phyloP scores from a whole-genome alignment of 441 rosid genomes.

The Croton laevigatus region DNA sequence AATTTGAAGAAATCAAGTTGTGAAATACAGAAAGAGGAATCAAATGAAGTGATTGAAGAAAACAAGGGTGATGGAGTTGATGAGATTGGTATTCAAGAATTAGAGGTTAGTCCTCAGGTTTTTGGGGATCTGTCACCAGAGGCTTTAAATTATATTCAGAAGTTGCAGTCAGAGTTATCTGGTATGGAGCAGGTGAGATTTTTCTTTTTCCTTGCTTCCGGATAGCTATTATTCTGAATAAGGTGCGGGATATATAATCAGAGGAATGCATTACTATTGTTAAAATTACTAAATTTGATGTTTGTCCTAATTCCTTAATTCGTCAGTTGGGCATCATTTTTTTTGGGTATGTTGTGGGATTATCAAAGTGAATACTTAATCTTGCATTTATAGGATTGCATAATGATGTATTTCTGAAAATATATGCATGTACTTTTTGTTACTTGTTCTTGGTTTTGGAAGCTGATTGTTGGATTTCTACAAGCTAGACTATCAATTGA shows the following conservation, averaged over 20 bases:
- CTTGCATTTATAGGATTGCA: neutral
- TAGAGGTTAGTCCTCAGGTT: slow-evolving; percentile 52
- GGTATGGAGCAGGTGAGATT: slow-evolving; percentile 48
- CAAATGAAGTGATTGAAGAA: slow-evolving; percentile 23
- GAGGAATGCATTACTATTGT: neutral
- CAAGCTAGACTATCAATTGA: neutral
- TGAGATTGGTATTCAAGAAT: slow-evolving; percentile 31
- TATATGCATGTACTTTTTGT: neutral
- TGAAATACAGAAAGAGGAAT: slow-evolving; percentile 25
- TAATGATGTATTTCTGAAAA: neutral
- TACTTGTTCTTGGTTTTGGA: slow-evolving; percentile 8
- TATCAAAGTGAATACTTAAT: neutral
- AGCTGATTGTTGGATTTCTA: neutral
- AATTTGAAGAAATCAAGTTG: slow-evolving; percentile 23
- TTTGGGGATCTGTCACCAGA: slow-evolving; percentile 63
- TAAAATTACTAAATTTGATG: neutral
- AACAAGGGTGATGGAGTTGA: slow-evolving; percentile 25
- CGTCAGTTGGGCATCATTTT: neutral
- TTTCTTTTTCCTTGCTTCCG: neutral
- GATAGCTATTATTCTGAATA: neutral
- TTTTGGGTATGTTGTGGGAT: neutral
- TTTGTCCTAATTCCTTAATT: neutral
- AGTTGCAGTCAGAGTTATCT: slow-evolving; percentile 59
- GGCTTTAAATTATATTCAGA: slow-evolving; percentile 58
- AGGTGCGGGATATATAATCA: neutral